These are phyloP conservation scores for Xylaria venustula DNA, from an alignment of 495 filamentous ascomycete species.

Conservation along the genomic window DNA sequence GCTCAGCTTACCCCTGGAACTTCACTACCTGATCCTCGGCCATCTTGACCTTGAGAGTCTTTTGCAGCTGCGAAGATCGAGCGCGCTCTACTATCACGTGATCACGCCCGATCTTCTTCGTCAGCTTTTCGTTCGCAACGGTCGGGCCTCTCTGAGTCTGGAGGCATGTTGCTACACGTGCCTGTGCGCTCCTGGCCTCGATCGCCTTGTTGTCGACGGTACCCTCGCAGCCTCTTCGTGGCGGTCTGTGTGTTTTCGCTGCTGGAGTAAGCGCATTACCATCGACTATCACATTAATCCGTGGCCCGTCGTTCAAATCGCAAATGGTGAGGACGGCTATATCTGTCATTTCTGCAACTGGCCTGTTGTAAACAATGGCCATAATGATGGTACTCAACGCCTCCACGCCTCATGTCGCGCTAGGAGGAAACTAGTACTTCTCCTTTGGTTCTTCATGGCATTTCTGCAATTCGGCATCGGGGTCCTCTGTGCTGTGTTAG, in stretches of 20 bases:
- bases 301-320: slow-evolving; percentile 28
- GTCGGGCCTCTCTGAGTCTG: slow-evolving; percentile 8
- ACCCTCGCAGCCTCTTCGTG: slow-evolving; percentile 16
- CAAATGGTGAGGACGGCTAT: slow-evolving; percentile 30
- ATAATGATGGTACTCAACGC: slow-evolving; percentile 21
- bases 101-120: slow-evolving; percentile 25
- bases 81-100: slow-evolving; percentile 24
- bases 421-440: slow-evolving; percentile 25
- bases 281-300: slow-evolving; percentile 26
- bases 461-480: slow-evolving; percentile 32
- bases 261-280: slow-evolving; percentile 26
- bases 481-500: slow-evolving; percentile 27
- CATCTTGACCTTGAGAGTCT: slow-evolving; percentile 28
- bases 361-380: slow-evolving; percentile 27
- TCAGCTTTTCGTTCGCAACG: slow-evolving; percentile 19
- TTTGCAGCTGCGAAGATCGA: slow-evolving; percentile 22
- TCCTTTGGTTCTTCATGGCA: slow-evolving; percentile 30
- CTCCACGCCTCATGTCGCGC: slow-evolving; percentile 29
- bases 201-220: slow-evolving; percentile 29
- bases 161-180: slow-evolving; percentile 25
- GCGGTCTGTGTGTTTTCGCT: slow-evolving; percentile 32
- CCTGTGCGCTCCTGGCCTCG: slow-evolving; percentile 27
- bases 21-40: slow-evolving; percentile 28
- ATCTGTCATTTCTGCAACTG: slow-evolving; percentile 34
- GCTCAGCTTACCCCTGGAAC: slow-evolving; percentile 22